Percentiles rank a stretch among this genome's conserved stretches.
Evolutionary conservation across 2,329 filamentous ascomycete species (phyloP).

Genomic region (Blastomyces gilchristii): DNA sequence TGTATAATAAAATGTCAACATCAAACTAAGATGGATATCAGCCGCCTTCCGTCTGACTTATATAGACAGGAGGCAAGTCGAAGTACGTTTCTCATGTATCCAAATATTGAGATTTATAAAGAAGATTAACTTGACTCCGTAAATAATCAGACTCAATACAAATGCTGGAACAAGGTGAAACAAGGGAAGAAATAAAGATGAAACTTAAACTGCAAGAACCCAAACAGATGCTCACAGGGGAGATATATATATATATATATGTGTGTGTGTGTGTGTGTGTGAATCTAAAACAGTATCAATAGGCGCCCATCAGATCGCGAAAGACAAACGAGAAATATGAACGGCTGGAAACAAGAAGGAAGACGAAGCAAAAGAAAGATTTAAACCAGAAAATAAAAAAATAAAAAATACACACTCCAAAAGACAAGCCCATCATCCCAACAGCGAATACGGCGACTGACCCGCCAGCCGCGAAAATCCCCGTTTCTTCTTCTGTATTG

Average conservation of each 20-base stretch:
- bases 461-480: neutral
- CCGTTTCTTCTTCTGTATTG: neutral
- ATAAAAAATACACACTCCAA: neutral
- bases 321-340: neutral
- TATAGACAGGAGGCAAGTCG: neutral
- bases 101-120: neutral
- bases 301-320: neutral
- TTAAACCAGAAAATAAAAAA: neutral
- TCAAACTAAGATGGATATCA: neutral
- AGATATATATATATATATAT: no score
- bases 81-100: neutral
- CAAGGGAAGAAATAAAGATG: neutral
- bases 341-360: neutral
- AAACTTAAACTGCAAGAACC: neutral
- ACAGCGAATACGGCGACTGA: conserved; percentile 3
- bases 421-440: neutral
- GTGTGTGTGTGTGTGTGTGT: neutral
- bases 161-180: neutral
- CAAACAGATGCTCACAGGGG: neutral
- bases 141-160: neutral
- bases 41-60: neutral
- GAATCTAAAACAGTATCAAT: neutral
- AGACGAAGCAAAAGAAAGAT: neutral
- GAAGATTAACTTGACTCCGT: no score
- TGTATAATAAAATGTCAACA: neutral